A percentile compares a stretch with the other conserved stretches of the same genome.
These are phyloP conservation scores for Scheffersomyces coipomensis DNA, from an alignment of 805 yeast genomes.

Conservation along the genomic window DNA sequence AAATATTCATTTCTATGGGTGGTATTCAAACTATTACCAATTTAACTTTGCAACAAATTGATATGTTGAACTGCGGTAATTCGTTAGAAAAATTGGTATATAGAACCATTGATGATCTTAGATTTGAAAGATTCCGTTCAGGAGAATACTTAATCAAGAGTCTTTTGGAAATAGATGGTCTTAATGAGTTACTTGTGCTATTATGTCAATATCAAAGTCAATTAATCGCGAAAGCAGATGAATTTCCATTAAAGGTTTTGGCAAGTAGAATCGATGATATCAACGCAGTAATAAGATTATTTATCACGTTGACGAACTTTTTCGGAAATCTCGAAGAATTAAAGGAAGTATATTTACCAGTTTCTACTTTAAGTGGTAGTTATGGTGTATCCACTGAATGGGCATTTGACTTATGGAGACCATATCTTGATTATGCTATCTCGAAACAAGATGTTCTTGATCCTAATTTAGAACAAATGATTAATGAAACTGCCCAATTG, in stretches of 20 bases:
- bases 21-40: constrained; percentile 74
- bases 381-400: constrained; percentile 54
- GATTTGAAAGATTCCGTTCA: constrained; percentile 47
- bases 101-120: constrained; percentile 55
- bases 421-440: constrained; percentile 25
- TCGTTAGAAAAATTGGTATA: constrained; percentile 56
- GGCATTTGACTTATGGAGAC: constrained; percentile 81
- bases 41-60: constrained; percentile 62
- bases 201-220: constrained; percentile 50
- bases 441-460: constrained; percentile 8
- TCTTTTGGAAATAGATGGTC: constrained; percentile 40
- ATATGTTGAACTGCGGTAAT: constrained; percentile 62
- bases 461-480: constrained; percentile 7
- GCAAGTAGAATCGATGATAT: constrained; percentile 74
- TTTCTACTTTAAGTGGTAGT: constrained; percentile 37
- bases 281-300: constrained; percentile 63
- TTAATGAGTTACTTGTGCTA: constrained; percentile 66
- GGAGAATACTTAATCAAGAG: constrained; percentile 50
- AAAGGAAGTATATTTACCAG: constrained; percentile 33
- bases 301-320: constrained; percentile 55
- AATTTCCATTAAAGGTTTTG: constrained; percentile 64
- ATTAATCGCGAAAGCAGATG: constrained; percentile 18
- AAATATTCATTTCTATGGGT: constrained; percentile 68
- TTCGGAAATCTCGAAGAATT: constrained; percentile 40
- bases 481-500: constrained; percentile 9